phyloP scores from a whole-genome alignment of 305 asterid genomes.

The Rubia peregrina region DNA sequence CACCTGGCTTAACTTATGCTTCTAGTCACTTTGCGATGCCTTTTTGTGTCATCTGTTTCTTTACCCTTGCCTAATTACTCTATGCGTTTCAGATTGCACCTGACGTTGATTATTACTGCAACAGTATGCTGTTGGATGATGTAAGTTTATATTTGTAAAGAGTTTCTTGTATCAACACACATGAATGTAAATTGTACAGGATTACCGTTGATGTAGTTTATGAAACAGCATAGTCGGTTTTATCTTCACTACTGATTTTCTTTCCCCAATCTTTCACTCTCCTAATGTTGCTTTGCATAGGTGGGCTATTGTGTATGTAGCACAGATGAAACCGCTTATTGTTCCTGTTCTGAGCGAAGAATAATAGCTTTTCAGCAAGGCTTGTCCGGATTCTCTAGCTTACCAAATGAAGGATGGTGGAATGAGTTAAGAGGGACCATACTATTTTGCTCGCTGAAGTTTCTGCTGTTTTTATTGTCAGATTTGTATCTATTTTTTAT shows the following conservation, averaged over 20 bases:
- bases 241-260: background rate
- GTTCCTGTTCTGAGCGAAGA: constrained; percentile 69
- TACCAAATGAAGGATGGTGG: background rate
- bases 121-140: constrained; percentile 99
- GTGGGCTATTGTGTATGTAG: constrained; percentile 89
- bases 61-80: constrained; percentile 18
- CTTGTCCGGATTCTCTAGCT: background rate
- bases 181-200: background rate
- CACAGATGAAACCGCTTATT: constrained; percentile 86
- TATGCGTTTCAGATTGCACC: constrained; percentile 66
- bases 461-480: constrained; percentile 7
- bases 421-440: constrained; percentile 3
- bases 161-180: constrained; percentile 4
- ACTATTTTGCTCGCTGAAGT: constrained; percentile 2
- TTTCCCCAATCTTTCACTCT: background rate
- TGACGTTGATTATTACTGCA: constrained; percentile 86
- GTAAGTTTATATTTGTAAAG: constrained; percentile 42
- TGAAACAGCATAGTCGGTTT: background rate
- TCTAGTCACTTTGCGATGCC: background rate
- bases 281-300: constrained; percentile 21
- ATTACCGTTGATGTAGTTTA: background rate
- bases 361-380: constrained; percentile 6
- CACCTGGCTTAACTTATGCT: background rate
- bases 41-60: background rate
- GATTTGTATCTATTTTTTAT: constrained; percentile 12